These are phyloP conservation scores for Perilla frutescens DNA, from an alignment of 257 asterid genomes.

Conservation along the genomic window DNA sequence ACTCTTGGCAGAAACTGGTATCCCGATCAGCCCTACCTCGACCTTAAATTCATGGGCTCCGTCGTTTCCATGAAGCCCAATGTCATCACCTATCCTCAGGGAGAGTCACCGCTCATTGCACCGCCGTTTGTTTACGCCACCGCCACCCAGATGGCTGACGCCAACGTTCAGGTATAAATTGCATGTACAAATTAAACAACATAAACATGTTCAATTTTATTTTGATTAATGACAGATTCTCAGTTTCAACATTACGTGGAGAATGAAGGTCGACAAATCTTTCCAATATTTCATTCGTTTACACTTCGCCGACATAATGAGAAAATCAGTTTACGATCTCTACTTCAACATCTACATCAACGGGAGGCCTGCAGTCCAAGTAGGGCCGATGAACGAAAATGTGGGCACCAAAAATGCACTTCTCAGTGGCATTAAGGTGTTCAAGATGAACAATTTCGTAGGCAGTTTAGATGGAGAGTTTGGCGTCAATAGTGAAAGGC, in stretches of 20 bases:
- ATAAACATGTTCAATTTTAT: no score
- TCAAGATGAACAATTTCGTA: slow-evolving; percentile 69
- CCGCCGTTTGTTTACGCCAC: slow-evolving; percentile 82
- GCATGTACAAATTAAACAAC: no score
- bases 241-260: slow-evolving; percentile 82
- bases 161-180: slow-evolving; percentile 61
- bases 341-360: slow-evolving; percentile 85
- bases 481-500: slow-evolving; percentile 50
- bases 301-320: slow-evolving; percentile 88
- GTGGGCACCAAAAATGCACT: slow-evolving; percentile 61
- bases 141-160: slow-evolving; percentile 76
- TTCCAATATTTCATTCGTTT: slow-evolving; percentile 75
- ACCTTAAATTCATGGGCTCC: slow-evolving; percentile 50
- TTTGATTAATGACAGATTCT: slow-evolving; percentile 43
- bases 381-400: slow-evolving; percentile 61
- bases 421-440: slow-evolving; percentile 68
- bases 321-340: slow-evolving; percentile 75
- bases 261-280: slow-evolving; percentile 58
- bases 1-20: slow-evolving; percentile 62
- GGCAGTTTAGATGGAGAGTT: slow-evolving; percentile 72
- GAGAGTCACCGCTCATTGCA: slow-evolving; percentile 80
- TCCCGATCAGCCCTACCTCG: slow-evolving; percentile 59
- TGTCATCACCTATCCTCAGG: slow-evolving; percentile 65
- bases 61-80: slow-evolving; percentile 51
- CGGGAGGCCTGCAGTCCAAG: slow-evolving; percentile 59